phyloP scores from a whole-genome alignment of 345 rosid species.

The Sonneratia alba region DNA sequence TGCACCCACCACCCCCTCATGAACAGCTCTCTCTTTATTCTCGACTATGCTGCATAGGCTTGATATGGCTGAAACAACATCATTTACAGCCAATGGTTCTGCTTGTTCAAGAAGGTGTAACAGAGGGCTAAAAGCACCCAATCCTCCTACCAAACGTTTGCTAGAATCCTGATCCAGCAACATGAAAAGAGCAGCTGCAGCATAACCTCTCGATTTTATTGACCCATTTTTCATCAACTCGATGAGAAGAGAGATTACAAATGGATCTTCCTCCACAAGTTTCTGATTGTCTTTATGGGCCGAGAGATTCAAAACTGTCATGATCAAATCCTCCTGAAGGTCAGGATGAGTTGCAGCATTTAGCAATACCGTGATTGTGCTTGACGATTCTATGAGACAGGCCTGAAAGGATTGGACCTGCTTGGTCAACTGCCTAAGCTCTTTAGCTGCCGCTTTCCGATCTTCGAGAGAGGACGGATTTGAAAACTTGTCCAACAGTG shows the following conservation, averaged over 20 bases:
- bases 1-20: conserved; percentile 28
- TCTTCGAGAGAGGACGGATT: conserved; percentile 25
- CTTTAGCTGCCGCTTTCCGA: conserved; percentile 36
- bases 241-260: conserved; percentile 32
- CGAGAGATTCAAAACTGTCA: conserved; percentile 39
- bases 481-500: conserved; percentile 38
- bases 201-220: conserved; percentile 35
- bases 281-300: conserved; percentile 29
- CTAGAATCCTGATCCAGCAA: conserved; percentile 28
- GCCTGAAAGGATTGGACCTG: conserved; percentile 24
- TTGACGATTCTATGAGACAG: conserved; percentile 24
- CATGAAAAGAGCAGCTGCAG: conserved; percentile 42
- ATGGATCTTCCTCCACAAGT: conserved; percentile 26
- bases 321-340: conserved; percentile 36
- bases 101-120: conserved; percentile 36
- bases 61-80: conserved; percentile 39
- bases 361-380: conserved; percentile 30
- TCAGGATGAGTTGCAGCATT: conserved; percentile 19
- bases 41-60: conserved; percentile 24
- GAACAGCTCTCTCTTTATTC: conserved; percentile 30
- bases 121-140: conserved; percentile 42
- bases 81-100: conserved; percentile 25
- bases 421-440: conserved; percentile 42
- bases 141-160: conserved; percentile 32
- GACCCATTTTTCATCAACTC: conserved; percentile 31